phyloP scores from a whole-genome alignment of 2,329 filamentous ascomycete species.

The Hypoxylon sp. region DNA sequence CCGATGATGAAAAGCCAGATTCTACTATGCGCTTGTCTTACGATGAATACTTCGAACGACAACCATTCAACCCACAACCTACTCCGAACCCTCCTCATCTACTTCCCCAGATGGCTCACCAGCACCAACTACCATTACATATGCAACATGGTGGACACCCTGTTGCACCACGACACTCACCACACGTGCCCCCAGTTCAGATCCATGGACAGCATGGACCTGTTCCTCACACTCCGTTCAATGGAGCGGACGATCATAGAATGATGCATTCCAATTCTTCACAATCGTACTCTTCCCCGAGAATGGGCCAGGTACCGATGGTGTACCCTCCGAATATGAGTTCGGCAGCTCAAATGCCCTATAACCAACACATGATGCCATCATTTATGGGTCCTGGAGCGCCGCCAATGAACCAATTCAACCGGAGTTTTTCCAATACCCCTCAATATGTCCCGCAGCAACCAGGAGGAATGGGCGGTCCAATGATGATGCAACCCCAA shows the following conservation, averaged over 20 bases:
- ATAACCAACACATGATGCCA: conserved; percentile 79
- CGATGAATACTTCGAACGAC: conserved; percentile 82
- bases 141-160: conserved; percentile 81
- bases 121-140: conserved; percentile 87
- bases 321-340: conserved; percentile 78
- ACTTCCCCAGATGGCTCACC: conserved; percentile 81
- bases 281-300: conserved; percentile 88
- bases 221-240: conserved; percentile 75
- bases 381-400: conserved; percentile 79
- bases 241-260: conserved; percentile 84
- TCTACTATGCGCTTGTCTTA: conserved; percentile 78
- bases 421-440: conserved; percentile 79
- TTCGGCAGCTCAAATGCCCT: conserved; percentile 78
- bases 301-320: conserved; percentile 78
- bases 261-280: conserved; percentile 90
- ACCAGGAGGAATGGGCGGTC: conserved; percentile 77
- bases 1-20: conserved; percentile 78
- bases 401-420: conserved; percentile 77
- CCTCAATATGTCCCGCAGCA: conserved; percentile 81
- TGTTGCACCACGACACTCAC: conserved; percentile 77
- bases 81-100: conserved; percentile 79
- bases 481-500: conserved; percentile 87
- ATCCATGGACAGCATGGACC: conserved; percentile 82
- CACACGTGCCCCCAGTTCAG: conserved; percentile 83
- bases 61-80: conserved; percentile 72